Conservation (phyloP, 2,329 filamentous ascomycete species). For the Phaeomoniella chlamydospora region DNA sequence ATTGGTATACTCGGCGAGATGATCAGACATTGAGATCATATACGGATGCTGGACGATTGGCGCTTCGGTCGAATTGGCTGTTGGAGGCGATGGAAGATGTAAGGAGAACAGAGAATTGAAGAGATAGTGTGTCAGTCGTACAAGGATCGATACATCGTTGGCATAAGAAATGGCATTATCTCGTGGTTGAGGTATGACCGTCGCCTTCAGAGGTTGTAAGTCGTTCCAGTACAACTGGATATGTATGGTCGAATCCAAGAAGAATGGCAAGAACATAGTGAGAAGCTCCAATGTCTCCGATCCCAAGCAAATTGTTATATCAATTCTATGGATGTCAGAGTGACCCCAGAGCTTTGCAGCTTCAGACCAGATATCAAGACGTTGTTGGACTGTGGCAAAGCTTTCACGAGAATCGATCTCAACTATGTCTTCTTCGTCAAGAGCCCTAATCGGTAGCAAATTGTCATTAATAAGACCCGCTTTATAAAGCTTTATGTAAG, state of each 20-base stretch:
- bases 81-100: background rate
- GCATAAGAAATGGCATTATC: too few relatives aligned
- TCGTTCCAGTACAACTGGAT: background rate
- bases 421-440: background rate
- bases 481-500: constrained; percentile 55
- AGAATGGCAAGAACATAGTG: background rate
- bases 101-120: background rate
- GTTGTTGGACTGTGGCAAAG: background rate
- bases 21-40: background rate
- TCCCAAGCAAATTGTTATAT: background rate
- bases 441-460: constrained; percentile 46
- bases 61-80: too few relatives aligned
- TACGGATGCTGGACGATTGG: background rate
- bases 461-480: constrained; percentile 65
- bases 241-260: background rate
- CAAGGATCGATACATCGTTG: too few relatives aligned
- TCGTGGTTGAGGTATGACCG: background rate
- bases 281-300: background rate
- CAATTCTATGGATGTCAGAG: background rate
- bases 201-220: background rate
- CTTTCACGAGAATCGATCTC: background rate
- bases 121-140: too few relatives aligned
- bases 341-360: background rate
- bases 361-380: background rate
- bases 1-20: background rate